phyloP scores from a whole-genome alignment of 805 yeast species.

The Sugiyamaella americana region DNA sequence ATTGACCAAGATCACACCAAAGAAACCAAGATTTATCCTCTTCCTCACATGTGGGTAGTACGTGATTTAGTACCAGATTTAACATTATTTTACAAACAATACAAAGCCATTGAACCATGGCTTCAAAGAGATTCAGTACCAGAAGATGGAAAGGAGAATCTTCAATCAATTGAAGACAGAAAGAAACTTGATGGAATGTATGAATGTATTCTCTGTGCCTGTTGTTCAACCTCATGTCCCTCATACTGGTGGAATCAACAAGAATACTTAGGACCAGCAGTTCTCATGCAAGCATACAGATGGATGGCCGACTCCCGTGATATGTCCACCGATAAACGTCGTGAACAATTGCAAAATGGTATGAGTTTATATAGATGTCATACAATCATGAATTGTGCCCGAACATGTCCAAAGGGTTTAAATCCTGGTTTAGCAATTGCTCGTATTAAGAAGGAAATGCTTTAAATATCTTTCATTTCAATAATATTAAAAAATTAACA shows the following conservation, averaged over 20 bases:
- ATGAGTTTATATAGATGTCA: conserved; percentile 98
- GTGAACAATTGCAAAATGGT: conserved; percentile 86
- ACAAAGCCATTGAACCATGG: conserved; percentile 95
- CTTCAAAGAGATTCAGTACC: conserved; percentile 78
- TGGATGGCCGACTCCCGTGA: conserved; percentile 98
- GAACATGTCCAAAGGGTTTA: conserved; percentile 97
- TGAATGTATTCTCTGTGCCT: conserved; percentile 97
- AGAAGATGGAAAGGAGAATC: conserved; percentile 85
- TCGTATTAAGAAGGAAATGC: conserved; percentile 89
- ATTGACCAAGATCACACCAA: conserved; percentile 74
- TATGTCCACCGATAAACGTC: conserved; percentile 75
- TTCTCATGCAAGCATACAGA: conserved; percentile 97
- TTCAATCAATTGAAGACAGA: conserved; percentile 88
- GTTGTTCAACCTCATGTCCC: conserved; percentile 98
- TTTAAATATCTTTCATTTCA: conserved; percentile 29
- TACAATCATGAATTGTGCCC: conserved; percentile 98
- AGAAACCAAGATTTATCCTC: conserved; percentile 84
- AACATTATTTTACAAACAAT: conserved; percentile 96
- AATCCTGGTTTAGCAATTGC: conserved; percentile 98
- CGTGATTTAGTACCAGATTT: conserved; percentile 96
- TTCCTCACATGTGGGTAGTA: conserved; percentile 97
- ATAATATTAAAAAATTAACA: too few species aligned
- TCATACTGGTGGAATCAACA: conserved; percentile 99
- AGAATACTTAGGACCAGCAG: conserved; percentile 98
- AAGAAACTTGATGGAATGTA: conserved; percentile 93